phyloP scores from a whole-genome alignment of 495 filamentous ascomycete species.

The Talaromyces wortmannii region DNA sequence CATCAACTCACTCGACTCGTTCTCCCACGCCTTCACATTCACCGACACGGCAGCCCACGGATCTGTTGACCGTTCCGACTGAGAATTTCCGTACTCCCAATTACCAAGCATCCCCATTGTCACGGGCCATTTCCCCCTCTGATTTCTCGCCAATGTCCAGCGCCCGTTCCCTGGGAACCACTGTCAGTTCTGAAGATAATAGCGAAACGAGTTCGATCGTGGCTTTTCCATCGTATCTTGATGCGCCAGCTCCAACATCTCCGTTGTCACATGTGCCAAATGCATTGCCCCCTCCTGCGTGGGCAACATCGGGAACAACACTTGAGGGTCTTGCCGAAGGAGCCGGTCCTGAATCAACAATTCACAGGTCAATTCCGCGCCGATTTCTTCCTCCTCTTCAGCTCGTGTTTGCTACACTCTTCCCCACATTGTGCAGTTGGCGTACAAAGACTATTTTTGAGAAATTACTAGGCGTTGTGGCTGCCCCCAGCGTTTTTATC shows the following conservation, averaged over 20 bases:
- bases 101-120: conserved; percentile 31
- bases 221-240: conserved; percentile 45
- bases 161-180: not conserved
- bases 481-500: conserved; percentile 83
- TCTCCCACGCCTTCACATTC: conserved; percentile 13
- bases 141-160: not conserved
- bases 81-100: conserved; percentile 27
- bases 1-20: not conserved
- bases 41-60: not conserved
- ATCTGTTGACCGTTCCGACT: conserved; percentile 27
- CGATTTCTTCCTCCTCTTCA: conserved; percentile 60
- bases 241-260: conserved; percentile 32
- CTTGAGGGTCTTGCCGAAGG: conserved; percentile 16
- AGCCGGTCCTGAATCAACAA: conserved; percentile 3
- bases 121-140: conserved; percentile 8
- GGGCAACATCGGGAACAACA: conserved; percentile 28
- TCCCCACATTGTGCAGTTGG: conserved; percentile 83
- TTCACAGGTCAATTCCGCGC: conserved; percentile 68
- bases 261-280: conserved; percentile 47
- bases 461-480: conserved; percentile 68
- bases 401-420: conserved; percentile 66
- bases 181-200: not conserved
- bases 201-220: conserved; percentile 24
- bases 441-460: conserved; percentile 68
- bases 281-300: conserved; percentile 43